Percentiles rank a stretch among this genome's conserved stretches.
These are phyloP conservation scores for Ambrosia hybrid DNA, from an alignment of 140 eudicot species.

Conservation along the genomic window DNA sequence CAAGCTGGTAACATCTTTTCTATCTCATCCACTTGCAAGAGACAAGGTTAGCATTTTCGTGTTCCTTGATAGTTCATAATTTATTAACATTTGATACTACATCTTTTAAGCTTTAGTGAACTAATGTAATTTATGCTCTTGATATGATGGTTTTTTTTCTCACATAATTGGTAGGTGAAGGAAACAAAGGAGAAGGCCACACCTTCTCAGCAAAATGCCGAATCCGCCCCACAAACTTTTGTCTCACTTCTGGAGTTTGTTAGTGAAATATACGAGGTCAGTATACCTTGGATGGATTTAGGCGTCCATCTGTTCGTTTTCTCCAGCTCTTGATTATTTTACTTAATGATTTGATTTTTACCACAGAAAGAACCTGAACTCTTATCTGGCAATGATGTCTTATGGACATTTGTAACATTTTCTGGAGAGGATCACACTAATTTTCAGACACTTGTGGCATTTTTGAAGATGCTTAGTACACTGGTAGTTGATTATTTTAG, in stretches of 20 bases:
- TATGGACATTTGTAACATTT: conserved; percentile 95
- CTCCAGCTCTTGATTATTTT: conserved; percentile 1
- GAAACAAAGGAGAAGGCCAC: conserved; percentile 89
- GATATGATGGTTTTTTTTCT: conserved; percentile 13
- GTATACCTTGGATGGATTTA: conserved; percentile 16
- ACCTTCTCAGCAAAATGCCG: conserved; percentile 58
- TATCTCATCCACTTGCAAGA: conserved; percentile 91
- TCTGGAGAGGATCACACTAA: conserved; percentile 97
- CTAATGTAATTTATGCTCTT: neutral
- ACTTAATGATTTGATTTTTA: conserved; percentile 13
- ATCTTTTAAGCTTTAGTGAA: neutral
- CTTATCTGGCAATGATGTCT: conserved; percentile 81
- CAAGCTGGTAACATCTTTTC: conserved; percentile 83
- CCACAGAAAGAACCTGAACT: conserved; percentile 94
- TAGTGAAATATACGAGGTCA: conserved; percentile 89
- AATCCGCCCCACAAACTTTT: conserved; percentile 57
- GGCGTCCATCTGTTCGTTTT: neutral
- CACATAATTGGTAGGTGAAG: conserved; percentile 58
- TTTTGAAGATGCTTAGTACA: conserved; percentile 85
- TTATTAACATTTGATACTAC: neutral
- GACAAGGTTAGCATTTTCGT: conserved; percentile 71
- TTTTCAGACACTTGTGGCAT: conserved; percentile 91
- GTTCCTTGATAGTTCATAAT: neutral
- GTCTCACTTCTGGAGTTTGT: conserved; percentile 86
- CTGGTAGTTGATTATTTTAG: conserved; percentile 53